These are phyloP conservation scores for Juglanconis juglandina DNA, from an alignment of 2,329 filamentous ascomycete genomes.

Conservation along the genomic window DNA sequence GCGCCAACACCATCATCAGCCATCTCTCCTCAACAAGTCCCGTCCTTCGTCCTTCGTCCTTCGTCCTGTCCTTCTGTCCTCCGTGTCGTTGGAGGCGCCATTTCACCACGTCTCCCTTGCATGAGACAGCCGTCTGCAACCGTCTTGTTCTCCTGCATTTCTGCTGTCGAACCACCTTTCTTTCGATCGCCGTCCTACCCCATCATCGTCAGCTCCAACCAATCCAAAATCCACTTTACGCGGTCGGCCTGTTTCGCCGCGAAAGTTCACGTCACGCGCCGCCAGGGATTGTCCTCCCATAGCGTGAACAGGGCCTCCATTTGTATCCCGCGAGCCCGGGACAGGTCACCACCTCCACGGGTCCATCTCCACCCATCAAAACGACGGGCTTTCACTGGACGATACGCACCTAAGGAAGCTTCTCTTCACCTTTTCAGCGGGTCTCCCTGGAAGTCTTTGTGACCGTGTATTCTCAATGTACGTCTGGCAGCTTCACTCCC, in stretches of 20 bases:
- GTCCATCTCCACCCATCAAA: no score
- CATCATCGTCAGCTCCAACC: background rate
- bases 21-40: background rate
- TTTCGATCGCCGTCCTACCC: no score
- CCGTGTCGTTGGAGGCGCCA: background rate
- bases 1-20: background rate
- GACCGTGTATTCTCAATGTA: background rate
- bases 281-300: background rate
- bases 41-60: background rate
- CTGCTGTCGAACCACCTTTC: no score
- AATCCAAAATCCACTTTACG: conserved; percentile 6
- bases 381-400: no score
- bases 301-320: background rate
- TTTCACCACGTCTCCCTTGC: conserved; percentile 1
- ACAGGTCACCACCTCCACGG: no score
- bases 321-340: background rate
- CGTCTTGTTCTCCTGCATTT: background rate
- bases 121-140: background rate
- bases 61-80: no score
- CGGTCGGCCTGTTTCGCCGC: background rate
- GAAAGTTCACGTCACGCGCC: conserved; percentile 6
- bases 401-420: background rate
- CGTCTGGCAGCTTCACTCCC: background rate
- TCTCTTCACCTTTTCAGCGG: background rate
- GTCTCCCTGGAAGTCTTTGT: background rate